phyloP scores from a whole-genome alignment of 169 alveolate genomes.

The Amoebophrya sp. region DNA sequence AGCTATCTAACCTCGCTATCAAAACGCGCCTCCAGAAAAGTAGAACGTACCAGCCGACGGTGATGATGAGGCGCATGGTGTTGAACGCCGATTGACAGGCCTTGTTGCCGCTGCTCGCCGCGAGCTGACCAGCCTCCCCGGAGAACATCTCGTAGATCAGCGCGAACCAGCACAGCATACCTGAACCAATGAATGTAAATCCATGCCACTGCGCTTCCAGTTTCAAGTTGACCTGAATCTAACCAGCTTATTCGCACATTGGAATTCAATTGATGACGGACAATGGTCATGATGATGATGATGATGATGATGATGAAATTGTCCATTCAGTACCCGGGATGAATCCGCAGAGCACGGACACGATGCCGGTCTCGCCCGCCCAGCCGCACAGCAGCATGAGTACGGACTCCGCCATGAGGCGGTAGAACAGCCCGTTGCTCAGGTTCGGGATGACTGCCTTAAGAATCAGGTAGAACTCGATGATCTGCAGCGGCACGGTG shows the following conservation, averaged over 20 bases:
- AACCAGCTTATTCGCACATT: too few species aligned
- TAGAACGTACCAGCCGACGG: not conserved
- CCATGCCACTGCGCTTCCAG: not conserved
- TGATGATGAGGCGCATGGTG: conserved; percentile 6
- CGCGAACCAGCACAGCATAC: not conserved
- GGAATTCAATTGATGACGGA: too few species aligned
- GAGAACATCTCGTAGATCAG: not conserved
- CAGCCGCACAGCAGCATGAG: not conserved
- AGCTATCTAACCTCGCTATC: too few species aligned
- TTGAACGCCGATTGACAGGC: not conserved
- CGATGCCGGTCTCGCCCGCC: not conserved
- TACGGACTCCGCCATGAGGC: not conserved
- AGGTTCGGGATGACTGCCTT: not conserved
- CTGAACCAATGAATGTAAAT: not conserved
- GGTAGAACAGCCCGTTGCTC: not conserved
- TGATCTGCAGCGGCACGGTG: conserved; percentile 2
- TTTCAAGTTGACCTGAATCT: too few species aligned
- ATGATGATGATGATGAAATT: too few species aligned
- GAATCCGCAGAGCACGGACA: not conserved
- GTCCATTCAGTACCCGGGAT: conserved; percentile 3
- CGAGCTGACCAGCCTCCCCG: not conserved
- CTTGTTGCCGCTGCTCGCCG: not conserved
- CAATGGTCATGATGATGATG: too few species aligned
- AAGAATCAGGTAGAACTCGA: not conserved
- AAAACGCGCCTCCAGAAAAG: too few species aligned